Percentiles rank a stretch among this genome's conserved stretches.
Conservation (phyloP, 805 yeast species). For the Ogataea siamensis region DNA sequence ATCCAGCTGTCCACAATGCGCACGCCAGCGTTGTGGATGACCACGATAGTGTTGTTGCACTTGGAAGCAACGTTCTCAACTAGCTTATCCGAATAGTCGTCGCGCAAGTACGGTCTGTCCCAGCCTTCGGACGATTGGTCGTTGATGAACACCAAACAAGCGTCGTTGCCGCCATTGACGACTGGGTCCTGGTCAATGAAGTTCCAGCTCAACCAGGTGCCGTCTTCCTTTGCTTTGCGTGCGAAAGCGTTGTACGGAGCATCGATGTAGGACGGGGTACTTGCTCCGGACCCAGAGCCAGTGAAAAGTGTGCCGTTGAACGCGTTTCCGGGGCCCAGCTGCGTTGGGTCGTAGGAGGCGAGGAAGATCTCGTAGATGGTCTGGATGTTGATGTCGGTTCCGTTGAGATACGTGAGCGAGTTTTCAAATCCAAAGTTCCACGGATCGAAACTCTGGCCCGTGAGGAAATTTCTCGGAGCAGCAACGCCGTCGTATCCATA, state of each 20-base stretch:
- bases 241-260: slow-evolving; percentile 58
- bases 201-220: slow-evolving; percentile 17
- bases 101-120: slow-evolving; percentile 54
- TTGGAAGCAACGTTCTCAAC: slow-evolving; percentile 47
- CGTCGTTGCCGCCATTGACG: slow-evolving; percentile 44
- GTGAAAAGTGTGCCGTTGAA: slow-evolving; percentile 52
- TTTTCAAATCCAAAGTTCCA: slow-evolving; percentile 12
- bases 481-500: slow-evolving; percentile 20
- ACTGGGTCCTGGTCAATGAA: slow-evolving; percentile 41
- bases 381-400: slow-evolving; percentile 5
- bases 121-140: slow-evolving; percentile 59
- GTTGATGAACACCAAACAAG: slow-evolving; percentile 52
- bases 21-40: slow-evolving; percentile 60
- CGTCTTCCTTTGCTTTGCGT: slow-evolving; percentile 36
- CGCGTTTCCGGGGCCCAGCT: slow-evolving; percentile 17
- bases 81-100: slow-evolving; percentile 52
- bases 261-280: slow-evolving; percentile 52
- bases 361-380: slow-evolving; percentile 7
- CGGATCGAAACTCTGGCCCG: slow-evolving; percentile 2
- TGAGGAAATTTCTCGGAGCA: slow-evolving; percentile 1
- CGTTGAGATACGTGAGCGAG: slow-evolving; percentile 12
- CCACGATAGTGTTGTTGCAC: slow-evolving; percentile 55
- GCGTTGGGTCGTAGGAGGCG: slow-evolving; percentile 6
- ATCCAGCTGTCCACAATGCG: slow-evolving; percentile 55
- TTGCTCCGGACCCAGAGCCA: slow-evolving; percentile 69